Evolutionary conservation across 495 filamentous ascomycete species (phyloP), one percentile per base, ranked within the genome.

Genomic region (Penicillium tannophilum): DNA sequence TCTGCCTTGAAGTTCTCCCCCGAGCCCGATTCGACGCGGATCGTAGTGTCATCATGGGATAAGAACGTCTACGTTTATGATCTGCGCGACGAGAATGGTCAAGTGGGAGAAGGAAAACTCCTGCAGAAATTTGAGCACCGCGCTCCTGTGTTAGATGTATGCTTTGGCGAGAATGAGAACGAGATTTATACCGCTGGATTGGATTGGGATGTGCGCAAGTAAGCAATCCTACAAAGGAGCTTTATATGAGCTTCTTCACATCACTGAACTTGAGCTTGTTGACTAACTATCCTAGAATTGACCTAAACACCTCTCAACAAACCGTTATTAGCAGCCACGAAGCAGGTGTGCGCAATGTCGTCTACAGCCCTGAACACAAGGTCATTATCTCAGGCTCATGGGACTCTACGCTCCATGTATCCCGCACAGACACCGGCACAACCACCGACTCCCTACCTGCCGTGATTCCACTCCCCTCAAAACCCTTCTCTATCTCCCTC

Each of bases 11-110:
- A 85, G 62, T 98, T 96, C 79, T 89, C 91, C 36, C 90, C 91
- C 43, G 77, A 82, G 24, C 79, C 88, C 12, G 59, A 77, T 52
- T 81, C 82, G 14, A 88, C 83, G 46, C 83, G 84, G 52, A 81
- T 98, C 31, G 84, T 96, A 30, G 92, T 92, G 65, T 89, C 93
- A 10, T 98, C 93, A 55, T 98, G 94, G 94, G 94, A 97, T 73
- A 90, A 86, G 73, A 82, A 90, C 72, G 86, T 95, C 24, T 96
- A 96, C 73, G 83, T 96, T 43, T 98, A 98, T 79, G 89, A 96
- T 65, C 82, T 83, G 54, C 80, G 82, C 59, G 78, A 81, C 45
- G 85, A 87, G 41, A 82, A 85, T 58, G 85, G 83, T 10, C 55
- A 30, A 39, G 60, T 76, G 36, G 84, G 82, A 19, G 81, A 84